Base-by-base conservation (phyloP, 306 rosid species). In the Cucurbita ficifolia region DNA sequence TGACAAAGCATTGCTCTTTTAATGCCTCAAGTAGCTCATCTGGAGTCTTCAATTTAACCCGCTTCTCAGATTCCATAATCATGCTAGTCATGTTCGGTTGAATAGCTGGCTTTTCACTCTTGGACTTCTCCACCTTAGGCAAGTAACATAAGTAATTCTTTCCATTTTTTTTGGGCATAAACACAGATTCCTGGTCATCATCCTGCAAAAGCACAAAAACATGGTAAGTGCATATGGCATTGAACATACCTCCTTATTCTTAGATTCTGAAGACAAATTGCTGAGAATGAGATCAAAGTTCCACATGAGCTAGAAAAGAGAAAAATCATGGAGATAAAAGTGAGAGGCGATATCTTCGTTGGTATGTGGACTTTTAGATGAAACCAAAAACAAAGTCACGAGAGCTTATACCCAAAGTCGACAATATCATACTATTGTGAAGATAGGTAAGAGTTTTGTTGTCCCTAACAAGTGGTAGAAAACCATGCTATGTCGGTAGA, bases 21-120 rank as follows among this genome's bases (percentile, higher is more conserved):
- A 91, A 84, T 64, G 77, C 89, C 89, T 89, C 96, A 64, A 94
- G 92, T 78, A 94, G 80, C 73, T 94, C 97, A 85, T 94, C 99
- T 3, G 99, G 96, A 5, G 99, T 94, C 91, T 89, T 94, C 83
- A 91, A 70, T 75, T 89, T 87, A 77, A 85, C 55, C 79, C 83
- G 86, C 77, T 87, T 89, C 86, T 91, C 91, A 42, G 95, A 80
- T 85, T 87, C 97, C 60, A 90, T 83, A 76, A 94, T 89, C 95
- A 94, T 77, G 82, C 91, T 84, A 85, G 92, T 94, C 77, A 80
- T 78, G 75, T 94, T 94, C 75, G 79, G 84, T 84, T 82, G 95
- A 40, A 81, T 76, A 76, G 81, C 76, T 54, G 89, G 84, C 82
- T 77, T 88, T 74, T 84, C 91, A 39, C 82, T 83, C 85, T 83